Evolutionary conservation across 805 yeast genomes (phyloP).

Genomic region (Myxozyma vanderwaltii): DNA sequence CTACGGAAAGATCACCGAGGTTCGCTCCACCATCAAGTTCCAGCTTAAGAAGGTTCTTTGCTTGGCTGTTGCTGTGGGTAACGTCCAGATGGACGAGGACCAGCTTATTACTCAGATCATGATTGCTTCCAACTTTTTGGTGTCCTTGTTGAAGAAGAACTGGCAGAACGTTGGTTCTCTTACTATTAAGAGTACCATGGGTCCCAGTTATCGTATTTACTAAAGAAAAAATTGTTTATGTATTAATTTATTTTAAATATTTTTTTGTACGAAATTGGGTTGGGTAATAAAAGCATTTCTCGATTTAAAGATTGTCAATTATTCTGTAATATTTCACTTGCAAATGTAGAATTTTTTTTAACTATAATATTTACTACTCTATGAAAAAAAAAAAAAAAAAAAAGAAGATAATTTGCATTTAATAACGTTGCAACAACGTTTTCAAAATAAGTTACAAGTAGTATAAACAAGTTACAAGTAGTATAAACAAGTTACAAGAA

Average conservation of each 20-base stretch:
- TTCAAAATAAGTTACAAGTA: no score
- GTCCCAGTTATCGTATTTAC: constrained; percentile 99
- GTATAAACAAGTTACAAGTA: no score
- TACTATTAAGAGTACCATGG: constrained; percentile 99
- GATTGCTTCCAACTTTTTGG: constrained; percentile 99
- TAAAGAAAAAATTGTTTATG: no score
- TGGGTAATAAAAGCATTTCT: constrained; percentile 8
- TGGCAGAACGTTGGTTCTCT: constrained; percentile 99
- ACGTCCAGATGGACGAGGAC: constrained; percentile 99
- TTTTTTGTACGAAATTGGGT: not conserved
- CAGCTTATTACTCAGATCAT: constrained; percentile 94
- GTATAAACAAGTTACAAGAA: no score
- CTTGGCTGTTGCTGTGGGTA: constrained; percentile 98
- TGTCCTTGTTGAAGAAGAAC: constrained; percentile 99
- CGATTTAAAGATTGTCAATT: not conserved
- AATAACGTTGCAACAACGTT: no score
- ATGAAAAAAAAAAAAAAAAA: no score
- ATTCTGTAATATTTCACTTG: not conserved
- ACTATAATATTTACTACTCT: no score
- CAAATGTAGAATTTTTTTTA: no score
- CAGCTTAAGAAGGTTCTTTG: constrained; percentile 99
- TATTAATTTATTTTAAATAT: not conserved
- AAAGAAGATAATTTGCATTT: no score
- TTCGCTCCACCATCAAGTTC: constrained; percentile 99
- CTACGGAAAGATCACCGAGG: constrained; percentile 93